Conservation (phyloP, 2,329 filamentous ascomycete genomes). For the Dissoconium aciculare region DNA sequence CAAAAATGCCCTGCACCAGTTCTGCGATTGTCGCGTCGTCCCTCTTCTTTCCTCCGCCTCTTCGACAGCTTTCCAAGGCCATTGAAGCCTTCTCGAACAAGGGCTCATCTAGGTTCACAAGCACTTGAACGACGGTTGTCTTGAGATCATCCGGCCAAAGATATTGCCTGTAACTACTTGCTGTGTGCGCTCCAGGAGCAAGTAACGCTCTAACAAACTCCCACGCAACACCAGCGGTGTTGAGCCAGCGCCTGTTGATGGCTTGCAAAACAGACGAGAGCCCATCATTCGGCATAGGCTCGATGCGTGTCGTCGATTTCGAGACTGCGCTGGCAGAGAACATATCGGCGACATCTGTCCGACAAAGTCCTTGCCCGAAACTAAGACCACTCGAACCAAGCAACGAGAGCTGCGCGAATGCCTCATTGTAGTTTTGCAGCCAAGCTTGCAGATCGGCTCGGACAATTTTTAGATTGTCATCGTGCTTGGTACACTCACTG, state of each 20-base stretch:
- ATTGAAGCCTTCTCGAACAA: conserved; percentile 26
- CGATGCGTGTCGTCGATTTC: conserved; percentile 7
- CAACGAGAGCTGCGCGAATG: conserved; percentile 15
- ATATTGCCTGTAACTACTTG: conserved; percentile 35
- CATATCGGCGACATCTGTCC: conserved; percentile 7
- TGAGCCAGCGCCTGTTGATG: conserved; percentile 34
- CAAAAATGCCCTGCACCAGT: conserved; percentile 46
- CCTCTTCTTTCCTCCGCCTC: not conserved
- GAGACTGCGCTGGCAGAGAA: conserved; percentile 7
- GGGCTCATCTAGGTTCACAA: conserved; percentile 40
- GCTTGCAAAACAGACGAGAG: conserved; percentile 28
- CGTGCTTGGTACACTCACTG: conserved; percentile 1
- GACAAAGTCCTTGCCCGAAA: conserved; percentile 8
- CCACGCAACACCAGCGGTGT: conserved; percentile 38
- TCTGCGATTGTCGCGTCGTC: conserved; percentile 27
- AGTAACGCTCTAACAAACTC: conserved; percentile 40
- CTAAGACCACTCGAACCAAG: conserved; percentile 16
- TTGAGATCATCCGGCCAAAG: conserved; percentile 43
- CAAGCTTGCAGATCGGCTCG: conserved; percentile 15
- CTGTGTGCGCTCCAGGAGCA: conserved; percentile 23
- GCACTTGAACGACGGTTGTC: conserved; percentile 37
- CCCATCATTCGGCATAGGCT: conserved; percentile 19
- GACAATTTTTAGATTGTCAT: conserved; percentile 12
- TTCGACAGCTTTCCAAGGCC: conserved; percentile 5
- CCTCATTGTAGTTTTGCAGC: conserved; percentile 18